Evolutionary conservation across 371 early-diverging fungal species (phyloP), one percentile per base, ranked within the genome.

Genomic region (Dichotomocladium elegans): DNA sequence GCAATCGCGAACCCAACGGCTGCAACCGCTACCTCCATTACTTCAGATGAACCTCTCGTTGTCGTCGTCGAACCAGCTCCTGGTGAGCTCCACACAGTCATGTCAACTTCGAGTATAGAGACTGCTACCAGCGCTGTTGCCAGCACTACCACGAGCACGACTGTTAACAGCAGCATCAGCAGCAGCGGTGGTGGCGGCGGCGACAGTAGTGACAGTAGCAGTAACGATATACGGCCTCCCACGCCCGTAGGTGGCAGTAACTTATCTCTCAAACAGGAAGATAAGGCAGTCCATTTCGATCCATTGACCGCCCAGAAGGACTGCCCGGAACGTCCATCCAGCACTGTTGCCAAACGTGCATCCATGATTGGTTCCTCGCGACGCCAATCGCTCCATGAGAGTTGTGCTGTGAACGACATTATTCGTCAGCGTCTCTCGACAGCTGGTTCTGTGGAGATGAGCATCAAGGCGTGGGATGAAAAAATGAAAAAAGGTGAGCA

Each of bases 381-480:
- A 24, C 61, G 63, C 6, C 51, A 59, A 17, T 73, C 74, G 0
- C 40, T 73, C 33, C 70, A 73, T 44, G 74, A 73, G 43, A 66
- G 55, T 42, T 72, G 58, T 41, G 64, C 72, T 1, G 47, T 57
- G 17, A 47, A 57, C 41, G 57, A 51, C 17, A 22, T 33, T 33
- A 11, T 50, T n/a, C 57, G 59, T 8, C 63, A 65, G 24, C 55
- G 61, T 19, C 34, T 46, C 10, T 58, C 58, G 30, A 58, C 55
- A n/a, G 63, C 60, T 24, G 66, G 69, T 2, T 65, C 67, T 28
- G 75, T 74, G 15, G 72, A 68, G 30, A 60, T 55, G 9, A 64
- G 69, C 0, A 63, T 71, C 55, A 74, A 74, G 30, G 70, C 63
- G 22, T 73, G 68, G 70, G 74, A 70, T 34, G 66, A 68, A 22